Evolutionary conservation across 352 stramenopile species (phyloP).

Genomic region (Elongisporangium undulatum): DNA sequence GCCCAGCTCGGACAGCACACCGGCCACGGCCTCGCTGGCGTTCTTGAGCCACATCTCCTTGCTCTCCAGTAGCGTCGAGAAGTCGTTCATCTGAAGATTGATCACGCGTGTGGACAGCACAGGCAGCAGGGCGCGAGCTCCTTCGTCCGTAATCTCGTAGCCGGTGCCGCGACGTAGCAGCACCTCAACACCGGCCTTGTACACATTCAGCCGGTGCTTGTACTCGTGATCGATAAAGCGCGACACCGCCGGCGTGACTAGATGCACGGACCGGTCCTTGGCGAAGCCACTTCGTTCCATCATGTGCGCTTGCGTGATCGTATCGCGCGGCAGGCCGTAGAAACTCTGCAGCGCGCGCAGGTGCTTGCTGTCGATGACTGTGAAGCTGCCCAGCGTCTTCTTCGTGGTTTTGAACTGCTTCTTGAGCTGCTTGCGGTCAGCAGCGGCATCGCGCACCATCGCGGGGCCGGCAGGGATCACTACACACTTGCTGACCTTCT

Average conservation of each 20-base stretch:
- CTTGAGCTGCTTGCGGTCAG: background rate
- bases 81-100: conserved; percentile 59
- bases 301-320: conserved; percentile 19
- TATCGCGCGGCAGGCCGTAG: conserved; percentile 31
- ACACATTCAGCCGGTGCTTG: conserved; percentile 46
- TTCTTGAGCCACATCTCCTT: conserved; percentile 80
- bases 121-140: conserved; percentile 49
- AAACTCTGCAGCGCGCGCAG: conserved; percentile 31
- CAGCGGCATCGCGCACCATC: background rate
- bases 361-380: conserved; percentile 32
- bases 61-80: conserved; percentile 48
- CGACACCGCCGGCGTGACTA: conserved; percentile 54
- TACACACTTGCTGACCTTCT: conserved; percentile 38
- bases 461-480: conserved; percentile 10
- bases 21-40: conserved; percentile 45
- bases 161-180: conserved; percentile 22
- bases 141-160: conserved; percentile 64
- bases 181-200: conserved; percentile 59
- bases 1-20: conserved; percentile 38
- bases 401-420: conserved; percentile 4
- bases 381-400: conserved; percentile 53
- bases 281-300: conserved; percentile 64
- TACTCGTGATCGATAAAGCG: conserved; percentile 29
- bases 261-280: conserved; percentile 62
- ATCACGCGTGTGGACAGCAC: conserved; percentile 44